Conservation (phyloP, 139 green algal genomes). For the Trebouxia sp. region DNA sequence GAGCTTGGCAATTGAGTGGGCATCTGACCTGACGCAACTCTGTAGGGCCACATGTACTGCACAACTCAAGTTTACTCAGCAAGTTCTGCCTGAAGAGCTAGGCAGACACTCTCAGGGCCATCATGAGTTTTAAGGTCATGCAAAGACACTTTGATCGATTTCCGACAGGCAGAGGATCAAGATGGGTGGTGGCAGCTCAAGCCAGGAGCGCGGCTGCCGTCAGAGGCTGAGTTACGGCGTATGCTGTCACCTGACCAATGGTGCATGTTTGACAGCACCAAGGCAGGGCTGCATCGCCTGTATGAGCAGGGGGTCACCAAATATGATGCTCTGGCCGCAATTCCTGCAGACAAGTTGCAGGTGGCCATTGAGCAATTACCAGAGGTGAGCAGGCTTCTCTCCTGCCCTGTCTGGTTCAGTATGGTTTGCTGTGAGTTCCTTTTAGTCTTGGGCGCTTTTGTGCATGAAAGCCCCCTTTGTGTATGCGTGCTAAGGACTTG, state of each 20-base stretch:
- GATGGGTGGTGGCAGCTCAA: slow-evolving; percentile 7
- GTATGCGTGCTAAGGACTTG: too few relatives aligned
- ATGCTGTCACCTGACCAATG: slow-evolving; percentile 52
- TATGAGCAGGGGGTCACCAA: slow-evolving; percentile 34
- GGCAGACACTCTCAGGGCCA: too few relatives aligned
- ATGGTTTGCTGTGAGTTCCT: too few relatives aligned
- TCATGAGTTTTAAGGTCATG: too few relatives aligned
- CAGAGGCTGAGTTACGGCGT: slow-evolving; percentile 53
- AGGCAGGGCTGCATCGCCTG: slow-evolving; percentile 30
- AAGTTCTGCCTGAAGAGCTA: too few relatives aligned
- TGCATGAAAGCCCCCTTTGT: too few relatives aligned
- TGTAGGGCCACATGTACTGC: too few relatives aligned
- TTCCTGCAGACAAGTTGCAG: slow-evolving; percentile 30
- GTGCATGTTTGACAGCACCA: slow-evolving; percentile 52
- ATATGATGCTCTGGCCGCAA: not conserved
- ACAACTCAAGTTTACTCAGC: too few relatives aligned
- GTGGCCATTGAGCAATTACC: slow-evolving; percentile 38
- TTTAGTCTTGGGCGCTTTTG: too few relatives aligned
- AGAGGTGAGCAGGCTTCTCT: not conserved
- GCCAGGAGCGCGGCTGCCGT: slow-evolving; percentile 27
- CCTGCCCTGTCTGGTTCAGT: too few relatives aligned
- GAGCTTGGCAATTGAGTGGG: not conserved
- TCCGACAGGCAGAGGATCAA: slow-evolving; percentile 26
- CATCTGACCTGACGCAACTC: too few relatives aligned
- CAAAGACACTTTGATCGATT: not conserved